These are phyloP conservation scores for Paraconiothyrium sp. DNA, from an alignment of 2,329 filamentous ascomycete species.

Conservation along the genomic window DNA sequence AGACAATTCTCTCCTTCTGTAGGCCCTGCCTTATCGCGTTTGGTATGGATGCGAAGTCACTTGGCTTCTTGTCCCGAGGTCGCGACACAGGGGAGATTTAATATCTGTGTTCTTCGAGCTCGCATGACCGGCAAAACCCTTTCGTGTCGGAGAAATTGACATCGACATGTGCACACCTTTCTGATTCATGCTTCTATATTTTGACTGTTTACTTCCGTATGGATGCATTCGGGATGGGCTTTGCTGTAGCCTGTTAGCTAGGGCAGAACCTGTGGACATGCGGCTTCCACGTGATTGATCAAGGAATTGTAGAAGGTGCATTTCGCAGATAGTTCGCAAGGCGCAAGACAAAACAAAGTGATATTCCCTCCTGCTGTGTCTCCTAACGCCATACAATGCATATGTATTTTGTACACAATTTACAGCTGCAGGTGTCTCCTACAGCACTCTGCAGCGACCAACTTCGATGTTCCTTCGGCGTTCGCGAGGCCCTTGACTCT, in stretches of 20 bases:
- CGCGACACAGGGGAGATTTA: not conserved
- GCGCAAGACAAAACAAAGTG: conserved; percentile 1
- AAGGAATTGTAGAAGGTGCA: not conserved
- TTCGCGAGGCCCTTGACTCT: not conserved
- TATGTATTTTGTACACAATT: conserved; percentile 8
- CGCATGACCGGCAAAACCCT: not conserved
- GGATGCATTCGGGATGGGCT: not conserved
- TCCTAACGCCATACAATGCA: conserved; percentile 8
- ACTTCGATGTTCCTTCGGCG: not conserved
- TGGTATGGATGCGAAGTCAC: not conserved
- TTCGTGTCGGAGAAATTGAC: not conserved
- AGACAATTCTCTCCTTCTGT: not conserved
- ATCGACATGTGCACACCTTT: not conserved
- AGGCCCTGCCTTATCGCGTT: not conserved
- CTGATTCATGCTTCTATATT: not conserved
- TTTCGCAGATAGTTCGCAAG: not conserved
- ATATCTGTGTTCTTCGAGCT: not conserved
- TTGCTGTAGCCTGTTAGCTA: not conserved
- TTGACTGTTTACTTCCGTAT: too few species aligned
- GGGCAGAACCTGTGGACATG: not conserved
- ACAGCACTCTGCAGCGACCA: not conserved
- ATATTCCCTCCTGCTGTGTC: conserved; percentile 2
- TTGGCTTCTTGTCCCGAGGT: not conserved
- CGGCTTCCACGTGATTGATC: not conserved
- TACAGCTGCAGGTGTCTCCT: conserved; percentile 1